Percentiles rank a stretch among this genome's conserved stretches.
Conservation (phyloP, 179 eudicot genomes). For the Patellifolia procumbens region DNA sequence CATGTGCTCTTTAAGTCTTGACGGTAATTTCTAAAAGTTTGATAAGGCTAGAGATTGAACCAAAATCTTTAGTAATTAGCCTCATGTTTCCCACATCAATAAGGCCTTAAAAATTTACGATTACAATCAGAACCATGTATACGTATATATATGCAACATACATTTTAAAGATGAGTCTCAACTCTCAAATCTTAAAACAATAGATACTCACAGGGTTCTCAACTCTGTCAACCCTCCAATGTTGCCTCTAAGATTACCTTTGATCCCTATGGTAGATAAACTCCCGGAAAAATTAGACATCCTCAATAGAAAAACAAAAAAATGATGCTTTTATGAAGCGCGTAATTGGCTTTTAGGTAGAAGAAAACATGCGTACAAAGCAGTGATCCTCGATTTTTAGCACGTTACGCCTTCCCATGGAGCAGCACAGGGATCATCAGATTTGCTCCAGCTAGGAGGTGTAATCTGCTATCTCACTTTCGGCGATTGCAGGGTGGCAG, state of each 20-base stretch:
- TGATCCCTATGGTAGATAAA: constrained; percentile 80
- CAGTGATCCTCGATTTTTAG: constrained; percentile 64
- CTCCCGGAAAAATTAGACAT: constrained; percentile 44
- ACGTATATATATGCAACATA: background rate
- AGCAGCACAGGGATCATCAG: constrained; percentile 76
- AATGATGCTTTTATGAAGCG: background rate
- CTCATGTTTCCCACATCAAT: too few species aligned
- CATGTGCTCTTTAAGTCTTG: too few species aligned
- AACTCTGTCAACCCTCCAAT: constrained; percentile 79
- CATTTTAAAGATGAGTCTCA: background rate
- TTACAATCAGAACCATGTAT: too few species aligned
- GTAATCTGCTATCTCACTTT: constrained; percentile 66
- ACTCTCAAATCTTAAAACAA: background rate
- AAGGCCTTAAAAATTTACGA: too few species aligned
- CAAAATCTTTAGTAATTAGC: too few species aligned
- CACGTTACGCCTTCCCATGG: constrained; percentile 90
- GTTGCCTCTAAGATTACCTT: constrained; percentile 71
- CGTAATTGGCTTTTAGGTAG: background rate
- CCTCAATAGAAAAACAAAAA: background rate
- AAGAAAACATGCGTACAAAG: constrained; percentile 52
- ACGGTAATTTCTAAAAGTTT: too few species aligned
- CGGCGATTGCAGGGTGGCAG: constrained; percentile 60
- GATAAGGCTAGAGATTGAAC: too few species aligned
- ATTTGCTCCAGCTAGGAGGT: constrained; percentile 81
- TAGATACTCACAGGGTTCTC: constrained; percentile 64